Conservation (phyloP, 345 rosid genomes). For the Alliaria petiolata region DNA sequence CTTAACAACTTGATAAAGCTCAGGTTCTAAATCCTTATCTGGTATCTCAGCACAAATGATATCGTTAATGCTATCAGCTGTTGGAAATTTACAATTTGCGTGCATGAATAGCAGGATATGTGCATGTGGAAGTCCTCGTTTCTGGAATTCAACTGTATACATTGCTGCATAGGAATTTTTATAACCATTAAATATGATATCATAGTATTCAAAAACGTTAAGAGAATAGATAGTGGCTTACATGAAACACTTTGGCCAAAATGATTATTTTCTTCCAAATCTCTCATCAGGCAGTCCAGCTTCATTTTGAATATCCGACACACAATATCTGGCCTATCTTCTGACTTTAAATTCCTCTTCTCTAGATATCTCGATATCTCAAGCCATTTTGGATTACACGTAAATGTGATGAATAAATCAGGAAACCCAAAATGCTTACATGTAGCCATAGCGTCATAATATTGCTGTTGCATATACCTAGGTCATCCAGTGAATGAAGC, state of each 20-base stretch:
- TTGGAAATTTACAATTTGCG: background rate
- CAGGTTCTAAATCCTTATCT: background rate
- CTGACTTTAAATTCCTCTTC: fast-evolving
- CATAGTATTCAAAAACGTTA: too few species aligned
- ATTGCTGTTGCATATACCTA: background rate
- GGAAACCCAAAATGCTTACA: background rate
- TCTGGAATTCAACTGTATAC: background rate
- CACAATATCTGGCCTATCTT: background rate
- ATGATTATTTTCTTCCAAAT: background rate
- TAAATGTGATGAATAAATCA: background rate
- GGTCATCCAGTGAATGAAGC: background rate
- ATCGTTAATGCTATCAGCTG: background rate
- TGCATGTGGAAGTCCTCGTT: background rate
- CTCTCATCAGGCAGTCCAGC: background rate
- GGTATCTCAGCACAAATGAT: background rate
- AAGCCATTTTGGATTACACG: background rate
- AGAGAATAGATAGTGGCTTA: background rate
- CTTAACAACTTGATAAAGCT: background rate
- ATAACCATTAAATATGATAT: too few species aligned
- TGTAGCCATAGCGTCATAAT: background rate
- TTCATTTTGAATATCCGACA: background rate
- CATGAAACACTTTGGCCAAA: background rate
- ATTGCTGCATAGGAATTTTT: background rate
- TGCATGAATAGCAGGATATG: background rate
- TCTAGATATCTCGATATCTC: background rate